These are phyloP conservation scores for Populus hybrid DNA, from an alignment of 441 rosid species.

Conservation along the genomic window DNA sequence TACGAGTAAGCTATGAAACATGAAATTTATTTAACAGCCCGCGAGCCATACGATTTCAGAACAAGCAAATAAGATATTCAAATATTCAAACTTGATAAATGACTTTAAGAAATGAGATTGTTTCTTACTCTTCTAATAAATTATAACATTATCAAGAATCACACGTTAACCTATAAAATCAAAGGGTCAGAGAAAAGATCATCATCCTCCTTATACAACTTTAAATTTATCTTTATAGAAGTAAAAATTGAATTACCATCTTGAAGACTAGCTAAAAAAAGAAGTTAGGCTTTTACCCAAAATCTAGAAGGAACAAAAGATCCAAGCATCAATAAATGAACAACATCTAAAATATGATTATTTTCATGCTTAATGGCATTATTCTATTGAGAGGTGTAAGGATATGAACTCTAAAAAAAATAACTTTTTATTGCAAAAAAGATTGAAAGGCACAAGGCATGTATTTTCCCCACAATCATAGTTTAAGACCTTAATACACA, in stretches of 20 bases:
- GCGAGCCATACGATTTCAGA: rapidly evolving
- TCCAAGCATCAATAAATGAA: neutral
- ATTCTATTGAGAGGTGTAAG: neutral
- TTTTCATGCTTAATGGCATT: too few species aligned
- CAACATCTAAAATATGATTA: neutral
- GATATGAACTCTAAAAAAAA: neutral
- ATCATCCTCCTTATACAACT: neutral
- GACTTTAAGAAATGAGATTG: rapidly evolving
- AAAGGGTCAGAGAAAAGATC: neutral
- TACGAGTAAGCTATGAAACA: too few species aligned
- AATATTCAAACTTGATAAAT: too few species aligned
- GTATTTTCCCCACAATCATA: constrained; percentile 3
- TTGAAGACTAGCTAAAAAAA: too few species aligned
- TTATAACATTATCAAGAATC: too few species aligned
- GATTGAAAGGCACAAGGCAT: neutral
- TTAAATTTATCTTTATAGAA: too few species aligned
- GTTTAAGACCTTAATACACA: neutral
- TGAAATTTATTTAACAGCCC: rapidly evolving
- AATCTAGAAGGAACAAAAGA: neutral
- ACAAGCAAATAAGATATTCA: rapidly evolving
- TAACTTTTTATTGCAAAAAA: neutral
- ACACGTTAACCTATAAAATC: neutral
- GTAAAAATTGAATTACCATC: too few species aligned
- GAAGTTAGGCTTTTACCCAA: neutral
- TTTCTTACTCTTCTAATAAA: too few species aligned